Evolutionary conservation across 2,329 filamentous ascomycete species (phyloP).

Genomic region (Aaosphaeria pasadenensis): DNA sequence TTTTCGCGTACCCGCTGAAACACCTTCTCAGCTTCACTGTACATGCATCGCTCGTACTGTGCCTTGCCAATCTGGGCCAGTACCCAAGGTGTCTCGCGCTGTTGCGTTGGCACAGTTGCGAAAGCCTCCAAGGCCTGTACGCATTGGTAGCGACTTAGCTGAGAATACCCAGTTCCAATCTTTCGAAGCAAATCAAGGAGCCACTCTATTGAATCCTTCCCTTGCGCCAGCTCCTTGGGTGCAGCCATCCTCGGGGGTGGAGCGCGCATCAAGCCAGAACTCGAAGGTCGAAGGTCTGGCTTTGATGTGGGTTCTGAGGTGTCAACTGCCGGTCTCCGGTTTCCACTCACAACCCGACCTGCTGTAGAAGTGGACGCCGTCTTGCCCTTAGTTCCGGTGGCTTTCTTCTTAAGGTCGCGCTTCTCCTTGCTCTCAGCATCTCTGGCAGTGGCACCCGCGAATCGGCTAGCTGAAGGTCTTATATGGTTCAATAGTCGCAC

Average conservation of each 20-base stretch:
- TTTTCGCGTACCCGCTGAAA: slow-evolving; percentile 77
- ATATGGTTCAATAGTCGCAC: slow-evolving; percentile 54
- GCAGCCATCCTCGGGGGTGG: slow-evolving; percentile 35
- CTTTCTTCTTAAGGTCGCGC: slow-evolving; percentile 80
- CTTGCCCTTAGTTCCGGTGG: slow-evolving; percentile 66
- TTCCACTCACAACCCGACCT: slow-evolving; percentile 85
- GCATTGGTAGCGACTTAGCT: slow-evolving; percentile 75
- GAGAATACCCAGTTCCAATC: slow-evolving; percentile 75
- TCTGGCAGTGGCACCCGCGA: slow-evolving; percentile 54
- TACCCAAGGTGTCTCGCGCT: slow-evolving; percentile 92
- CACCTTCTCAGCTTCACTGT: slow-evolving; percentile 80
- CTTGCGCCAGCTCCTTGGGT: slow-evolving; percentile 59
- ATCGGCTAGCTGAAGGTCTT: slow-evolving; percentile 62
- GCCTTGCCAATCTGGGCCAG: slow-evolving; percentile 86
- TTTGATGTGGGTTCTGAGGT: slow-evolving; percentile 67
- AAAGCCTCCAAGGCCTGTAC: slow-evolving; percentile 74
- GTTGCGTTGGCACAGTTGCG: slow-evolving; percentile 64
- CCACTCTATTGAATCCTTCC: slow-evolving; percentile 73
- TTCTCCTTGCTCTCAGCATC: slow-evolving; percentile 57
- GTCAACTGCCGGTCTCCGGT: slow-evolving; percentile 70
- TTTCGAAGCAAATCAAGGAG: slow-evolving; percentile 79
- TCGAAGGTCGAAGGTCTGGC: slow-evolving; percentile 47
- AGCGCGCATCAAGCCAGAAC: slow-evolving; percentile 23
- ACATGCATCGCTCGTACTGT: slow-evolving; percentile 85
- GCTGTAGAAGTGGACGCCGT: slow-evolving; percentile 66